Percentiles rank a stretch among this genome's conserved stretches.
Evolutionary conservation across 169 alveolate species (phyloP).

Genomic region (Perkinsus marinus): DNA sequence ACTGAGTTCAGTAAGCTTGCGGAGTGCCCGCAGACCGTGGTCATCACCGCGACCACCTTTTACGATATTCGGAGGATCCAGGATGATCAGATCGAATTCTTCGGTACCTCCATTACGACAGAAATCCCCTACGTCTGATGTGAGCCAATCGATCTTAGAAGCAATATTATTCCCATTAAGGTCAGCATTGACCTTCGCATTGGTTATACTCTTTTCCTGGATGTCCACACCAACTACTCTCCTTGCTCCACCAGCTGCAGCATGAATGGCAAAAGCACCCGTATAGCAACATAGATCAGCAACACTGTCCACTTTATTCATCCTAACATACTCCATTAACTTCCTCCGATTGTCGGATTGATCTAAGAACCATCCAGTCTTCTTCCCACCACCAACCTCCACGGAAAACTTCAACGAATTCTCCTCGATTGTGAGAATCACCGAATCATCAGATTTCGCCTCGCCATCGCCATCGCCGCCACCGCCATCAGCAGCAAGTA

Average conservation of each 20-base stretch:
- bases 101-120: background rate
- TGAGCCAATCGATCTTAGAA: background rate
- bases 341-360: background rate
- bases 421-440: background rate
- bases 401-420: background rate
- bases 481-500: background rate
- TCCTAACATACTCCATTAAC: background rate
- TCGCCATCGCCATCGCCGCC: background rate
- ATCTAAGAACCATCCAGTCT: background rate
- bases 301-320: background rate
- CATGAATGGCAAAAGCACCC: background rate
- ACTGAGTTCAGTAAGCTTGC: background rate
- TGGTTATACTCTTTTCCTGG: background rate
- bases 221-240: background rate
- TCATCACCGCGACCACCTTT: background rate
- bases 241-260: background rate
- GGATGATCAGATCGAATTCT: background rate
- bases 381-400: background rate
- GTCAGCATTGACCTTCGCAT: background rate
- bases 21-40: background rate
- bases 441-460: background rate
- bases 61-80: background rate
- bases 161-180: background rate
- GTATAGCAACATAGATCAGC: background rate
- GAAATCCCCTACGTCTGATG: background rate